phyloP scores from a whole-genome alignment of 352 stramenopile genomes.

The Pythium phragmiticola region DNA sequence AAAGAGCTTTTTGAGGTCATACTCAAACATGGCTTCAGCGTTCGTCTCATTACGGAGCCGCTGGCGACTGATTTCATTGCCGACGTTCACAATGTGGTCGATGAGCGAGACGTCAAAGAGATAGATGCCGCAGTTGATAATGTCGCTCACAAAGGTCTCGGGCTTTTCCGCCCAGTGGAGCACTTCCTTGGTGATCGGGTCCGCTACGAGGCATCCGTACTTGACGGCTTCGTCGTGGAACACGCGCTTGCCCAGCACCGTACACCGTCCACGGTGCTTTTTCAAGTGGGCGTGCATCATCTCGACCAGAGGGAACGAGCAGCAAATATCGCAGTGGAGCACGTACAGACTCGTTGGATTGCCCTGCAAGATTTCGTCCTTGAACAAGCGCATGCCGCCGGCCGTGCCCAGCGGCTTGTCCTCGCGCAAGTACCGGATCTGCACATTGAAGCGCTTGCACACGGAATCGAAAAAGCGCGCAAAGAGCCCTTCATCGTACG shows the following conservation, averaged over 20 bases:
- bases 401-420: constrained; percentile 80
- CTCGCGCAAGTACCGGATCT: constrained; percentile 83
- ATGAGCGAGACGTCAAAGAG: constrained; percentile 83
- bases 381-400: constrained; percentile 81
- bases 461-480: constrained; percentile 87
- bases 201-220: constrained; percentile 84
- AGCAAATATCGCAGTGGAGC: constrained; percentile 87
- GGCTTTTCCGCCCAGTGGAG: constrained; percentile 89
- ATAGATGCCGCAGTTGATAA: constrained; percentile 91
- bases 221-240: constrained; percentile 89
- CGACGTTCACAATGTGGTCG: constrained; percentile 72
- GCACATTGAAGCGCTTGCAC: constrained; percentile 77
- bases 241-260: constrained; percentile 84
- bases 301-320: constrained; percentile 84
- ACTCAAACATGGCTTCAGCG: constrained; percentile 64
- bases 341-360: constrained; percentile 75
- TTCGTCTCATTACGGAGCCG: constrained; percentile 74
- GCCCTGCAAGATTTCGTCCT: constrained; percentile 80
- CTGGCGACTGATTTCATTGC: constrained; percentile 78
- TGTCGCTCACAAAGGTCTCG: constrained; percentile 89
- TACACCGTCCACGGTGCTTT: constrained; percentile 66
- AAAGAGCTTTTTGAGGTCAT: constrained; percentile 87
- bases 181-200: constrained; percentile 77
- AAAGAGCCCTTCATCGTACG: constrained; percentile 88
- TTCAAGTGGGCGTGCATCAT: constrained; percentile 89